Percentiles rank a stretch among this genome's conserved stretches.
These are phyloP conservation scores for Detonula confervacea DNA, from an alignment of 352 stramenopile genomes.

Conservation along the genomic window DNA sequence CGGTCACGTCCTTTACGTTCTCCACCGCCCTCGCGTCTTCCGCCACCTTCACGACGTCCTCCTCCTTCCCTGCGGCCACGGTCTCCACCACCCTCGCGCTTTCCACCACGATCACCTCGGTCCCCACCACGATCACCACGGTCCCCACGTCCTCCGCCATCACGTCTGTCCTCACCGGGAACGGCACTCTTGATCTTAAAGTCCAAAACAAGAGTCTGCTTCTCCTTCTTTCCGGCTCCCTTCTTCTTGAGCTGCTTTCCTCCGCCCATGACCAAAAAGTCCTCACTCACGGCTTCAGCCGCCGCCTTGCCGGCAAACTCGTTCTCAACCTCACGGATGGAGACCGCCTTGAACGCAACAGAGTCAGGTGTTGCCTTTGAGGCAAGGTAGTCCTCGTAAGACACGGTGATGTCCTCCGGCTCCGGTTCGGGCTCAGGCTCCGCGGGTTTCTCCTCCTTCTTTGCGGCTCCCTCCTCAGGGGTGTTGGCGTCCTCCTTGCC, in stretches of 20 bases:
- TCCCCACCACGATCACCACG: constrained; percentile 66
- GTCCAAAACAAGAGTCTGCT: constrained; percentile 56
- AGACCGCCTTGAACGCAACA: constrained; percentile 74
- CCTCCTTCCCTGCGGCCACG: constrained; percentile 46
- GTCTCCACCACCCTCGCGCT: constrained; percentile 41
- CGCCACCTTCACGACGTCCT: constrained; percentile 38
- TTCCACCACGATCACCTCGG: constrained; percentile 75
- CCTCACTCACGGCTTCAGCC: constrained; percentile 91
- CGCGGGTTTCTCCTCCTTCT: constrained; percentile 52
- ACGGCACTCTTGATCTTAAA: constrained; percentile 58
- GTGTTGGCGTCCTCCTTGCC: constrained; percentile 88
- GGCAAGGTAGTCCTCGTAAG: constrained; percentile 83
- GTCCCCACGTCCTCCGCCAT: constrained; percentile 66
- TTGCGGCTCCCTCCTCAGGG: constrained; percentile 87
- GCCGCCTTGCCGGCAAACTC: constrained; percentile 88
- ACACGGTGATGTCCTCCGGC: constrained; percentile 82
- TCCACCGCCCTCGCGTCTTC: constrained; percentile 25
- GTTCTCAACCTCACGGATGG: constrained; percentile 88
- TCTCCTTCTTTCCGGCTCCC: constrained; percentile 62
- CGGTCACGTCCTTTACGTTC: constrained; percentile 8
- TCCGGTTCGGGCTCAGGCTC: constrained; percentile 70
- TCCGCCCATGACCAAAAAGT: constrained; percentile 95
- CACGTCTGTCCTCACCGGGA: constrained; percentile 54
- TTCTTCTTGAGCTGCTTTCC: constrained; percentile 91
- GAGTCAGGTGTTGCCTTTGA: constrained; percentile 83